These are phyloP conservation scores for Dothidotthia symphoricarpi DNA, from an alignment of 2,329 filamentous ascomycete genomes.

Conservation along the genomic window DNA sequence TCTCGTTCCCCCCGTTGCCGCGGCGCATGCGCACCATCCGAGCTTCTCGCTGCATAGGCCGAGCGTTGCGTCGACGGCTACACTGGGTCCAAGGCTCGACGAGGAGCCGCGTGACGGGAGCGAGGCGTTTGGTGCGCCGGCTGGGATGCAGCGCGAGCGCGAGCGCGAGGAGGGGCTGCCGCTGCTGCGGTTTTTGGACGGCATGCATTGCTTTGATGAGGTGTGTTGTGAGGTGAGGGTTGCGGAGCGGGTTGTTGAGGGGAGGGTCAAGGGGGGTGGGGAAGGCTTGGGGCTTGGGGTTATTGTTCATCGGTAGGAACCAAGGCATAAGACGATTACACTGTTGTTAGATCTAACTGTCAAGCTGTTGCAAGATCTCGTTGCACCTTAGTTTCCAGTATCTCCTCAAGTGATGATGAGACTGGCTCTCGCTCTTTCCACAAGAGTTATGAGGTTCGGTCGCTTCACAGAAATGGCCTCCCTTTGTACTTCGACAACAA, in stretches of 20 bases:
- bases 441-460: no score
- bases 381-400: no score
- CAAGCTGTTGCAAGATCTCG: no score
- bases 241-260: constrained; percentile 68
- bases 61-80: constrained; percentile 15
- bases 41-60: constrained; percentile 21
- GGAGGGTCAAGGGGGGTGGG: constrained; percentile 55
- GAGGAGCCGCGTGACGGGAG: constrained; percentile 6
- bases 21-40: constrained; percentile 10
- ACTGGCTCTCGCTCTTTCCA: no score
- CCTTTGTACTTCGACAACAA: no score
- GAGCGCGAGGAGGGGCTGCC: constrained; percentile 36
- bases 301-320: constrained; percentile 25
- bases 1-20: no score
- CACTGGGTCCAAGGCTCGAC: constrained; percentile 5
- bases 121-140: constrained; percentile 14
- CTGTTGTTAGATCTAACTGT: no score
- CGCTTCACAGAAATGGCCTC: no score
- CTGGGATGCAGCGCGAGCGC: constrained; percentile 12
- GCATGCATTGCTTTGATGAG: constrained; percentile 75
- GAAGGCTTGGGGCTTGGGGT: constrained; percentile 35
- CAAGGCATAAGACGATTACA: no score
- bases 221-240: constrained; percentile 74
- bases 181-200: constrained; percentile 69
- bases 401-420: no score